Conservation (phyloP, 768 basidiomycete genomes). For the Auricularia heimuer region DNA sequence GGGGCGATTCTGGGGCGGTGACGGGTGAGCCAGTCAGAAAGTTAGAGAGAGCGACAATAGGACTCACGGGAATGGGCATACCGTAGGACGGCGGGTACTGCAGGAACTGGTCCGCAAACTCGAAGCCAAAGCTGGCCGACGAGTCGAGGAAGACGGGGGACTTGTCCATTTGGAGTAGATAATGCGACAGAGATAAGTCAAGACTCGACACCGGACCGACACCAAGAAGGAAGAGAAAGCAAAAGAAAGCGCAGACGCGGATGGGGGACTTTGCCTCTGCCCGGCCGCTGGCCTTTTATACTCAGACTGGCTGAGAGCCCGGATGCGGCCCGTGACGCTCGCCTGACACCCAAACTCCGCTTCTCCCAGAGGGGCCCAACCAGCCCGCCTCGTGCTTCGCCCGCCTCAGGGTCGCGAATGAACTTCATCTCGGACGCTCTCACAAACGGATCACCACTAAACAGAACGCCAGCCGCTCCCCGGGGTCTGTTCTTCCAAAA, state of each 20-base stretch:
- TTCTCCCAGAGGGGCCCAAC: not conserved
- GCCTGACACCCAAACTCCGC: not conserved
- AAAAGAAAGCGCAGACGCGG: not conserved
- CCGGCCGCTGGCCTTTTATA: not conserved
- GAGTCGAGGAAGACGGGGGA: not conserved
- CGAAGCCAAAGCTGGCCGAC: not conserved
- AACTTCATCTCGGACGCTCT: not conserved
- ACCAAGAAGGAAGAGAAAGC: not conserved
- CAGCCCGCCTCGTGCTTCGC: not conserved
- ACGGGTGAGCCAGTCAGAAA: not conserved
- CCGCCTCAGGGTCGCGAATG: not conserved
- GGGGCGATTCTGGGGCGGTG: not conserved
- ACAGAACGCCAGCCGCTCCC: not conserved
- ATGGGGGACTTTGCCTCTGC: not conserved
- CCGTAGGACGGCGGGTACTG: not conserved
- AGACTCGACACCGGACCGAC: not conserved
- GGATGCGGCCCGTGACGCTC: too few relatives aligned
- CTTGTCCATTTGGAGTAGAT: not conserved
- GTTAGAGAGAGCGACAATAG: not conserved
- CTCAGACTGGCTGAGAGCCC: too few relatives aligned
- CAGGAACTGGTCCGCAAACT: constrained; percentile 2
- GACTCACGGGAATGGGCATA: not conserved
- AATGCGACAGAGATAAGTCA: not conserved
- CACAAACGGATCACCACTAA: not conserved
- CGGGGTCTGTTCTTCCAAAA: not conserved